Evolutionary conservation across 2,329 filamentous ascomycete genomes (phyloP).

Genomic region (Lithohypha guttulata): DNA sequence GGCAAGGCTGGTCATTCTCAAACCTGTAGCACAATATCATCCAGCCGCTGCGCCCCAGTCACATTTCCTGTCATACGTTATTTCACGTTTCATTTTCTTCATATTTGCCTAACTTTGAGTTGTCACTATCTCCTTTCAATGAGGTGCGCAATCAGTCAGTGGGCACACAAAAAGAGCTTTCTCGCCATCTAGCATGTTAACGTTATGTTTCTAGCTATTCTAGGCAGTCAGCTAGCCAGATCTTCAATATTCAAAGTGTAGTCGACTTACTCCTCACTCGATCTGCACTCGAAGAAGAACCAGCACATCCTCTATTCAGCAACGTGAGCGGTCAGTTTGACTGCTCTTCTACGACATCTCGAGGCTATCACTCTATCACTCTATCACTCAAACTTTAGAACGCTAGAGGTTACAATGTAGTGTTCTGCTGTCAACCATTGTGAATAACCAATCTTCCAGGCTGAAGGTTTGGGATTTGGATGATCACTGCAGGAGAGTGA

Average conservation of each 20-base stretch:
- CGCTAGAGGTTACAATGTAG: too few relatives aligned
- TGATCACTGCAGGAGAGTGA: too few relatives aligned
- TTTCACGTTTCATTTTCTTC: not conserved
- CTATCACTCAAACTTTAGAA: too few relatives aligned
- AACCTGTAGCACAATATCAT: slow-evolving; percentile 10
- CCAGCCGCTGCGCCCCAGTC: too few relatives aligned
- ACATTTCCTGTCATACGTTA: too few relatives aligned
- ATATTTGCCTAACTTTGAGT: slow-evolving; percentile 19
- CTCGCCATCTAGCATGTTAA: slow-evolving; percentile 10
- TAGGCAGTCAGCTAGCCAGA: slow-evolving; percentile 2
- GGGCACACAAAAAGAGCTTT: slow-evolving; percentile 20
- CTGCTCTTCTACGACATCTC: not conserved
- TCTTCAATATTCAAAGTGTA: slow-evolving; percentile 7
- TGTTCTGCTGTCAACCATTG: too few relatives aligned
- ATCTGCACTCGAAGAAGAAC: not conserved
- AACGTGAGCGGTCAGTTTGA: not conserved
- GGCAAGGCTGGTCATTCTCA: slow-evolving; percentile 20
- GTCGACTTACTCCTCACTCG: not conserved
- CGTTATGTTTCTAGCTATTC: slow-evolving; percentile 16
- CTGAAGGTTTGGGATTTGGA: too few relatives aligned
- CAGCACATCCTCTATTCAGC: not conserved
- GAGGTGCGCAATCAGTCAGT: slow-evolving; percentile 22
- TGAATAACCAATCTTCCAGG: too few relatives aligned
- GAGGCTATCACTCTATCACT: too few relatives aligned
- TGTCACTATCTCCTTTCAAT: slow-evolving; percentile 20